Evolutionary conservation across 495 filamentous ascomycete species (phyloP), one percentile per base, ranked within the genome.

Genomic region (Clohesyomyces aquaticus): DNA sequence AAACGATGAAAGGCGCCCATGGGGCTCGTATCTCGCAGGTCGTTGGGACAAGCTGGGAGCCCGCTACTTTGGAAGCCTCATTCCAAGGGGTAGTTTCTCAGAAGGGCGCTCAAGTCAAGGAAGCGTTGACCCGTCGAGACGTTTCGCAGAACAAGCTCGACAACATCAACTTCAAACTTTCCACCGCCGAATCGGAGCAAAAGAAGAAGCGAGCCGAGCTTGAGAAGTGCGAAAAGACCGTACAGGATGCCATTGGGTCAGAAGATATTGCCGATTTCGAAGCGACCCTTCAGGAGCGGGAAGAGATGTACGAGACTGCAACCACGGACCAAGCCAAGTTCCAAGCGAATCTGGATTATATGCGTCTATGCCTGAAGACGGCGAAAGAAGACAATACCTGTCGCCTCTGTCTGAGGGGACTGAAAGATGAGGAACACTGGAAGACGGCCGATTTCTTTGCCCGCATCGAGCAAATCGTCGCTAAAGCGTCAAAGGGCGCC

Each of bases 111-210:
- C 80, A 83, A 18, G 53, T 88, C 16, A 70, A 77, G 18, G 85
- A 90, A 48, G 82, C 85, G 1, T 85, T 89, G 68, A 80, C 82
- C 47, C 77, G 85, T 43, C 87, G 90, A 42, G 91, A 96, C 50
- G 78, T 78, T 22, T 79, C 84, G 9, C 85, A 80, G 67, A 81
- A 88, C 70, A 87, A 96, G 55, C 79, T 94, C 10, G 87, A 91
- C 69, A 86, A 93, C 54, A 74, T 90, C 21, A 87, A 94, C 63
- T 90, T 83, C 72, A 91, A 88, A 70, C 78, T 96, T n/a, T 87
- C 83, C 16, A 85, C 79, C 46, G 72, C 76, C 12, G 81, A 82
- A 28, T 84, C 84, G 19, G 84, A 78, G 50, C 75, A 89, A 25
- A 85, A 79, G 47, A 83, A 85, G 69, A 87, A 87, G 54, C 77